These are phyloP conservation scores for Aspergillus nanangensis DNA, from an alignment of 495 filamentous ascomycete genomes.

Conservation along the genomic window DNA sequence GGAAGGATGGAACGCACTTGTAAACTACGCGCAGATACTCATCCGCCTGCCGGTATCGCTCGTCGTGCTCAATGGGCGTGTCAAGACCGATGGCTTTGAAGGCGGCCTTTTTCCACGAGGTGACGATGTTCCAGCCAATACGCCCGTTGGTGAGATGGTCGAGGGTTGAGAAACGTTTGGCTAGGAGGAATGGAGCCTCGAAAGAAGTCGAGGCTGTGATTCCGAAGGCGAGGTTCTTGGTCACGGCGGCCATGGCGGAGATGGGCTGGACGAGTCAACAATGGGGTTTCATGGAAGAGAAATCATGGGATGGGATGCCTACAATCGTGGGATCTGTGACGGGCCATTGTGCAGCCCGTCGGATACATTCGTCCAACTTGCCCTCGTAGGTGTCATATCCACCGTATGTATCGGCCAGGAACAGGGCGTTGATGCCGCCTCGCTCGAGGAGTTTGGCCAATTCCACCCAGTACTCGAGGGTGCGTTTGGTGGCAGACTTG, in stretches of 20 bases:
- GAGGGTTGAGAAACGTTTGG: constrained; percentile 57
- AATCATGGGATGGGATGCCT: constrained; percentile 15
- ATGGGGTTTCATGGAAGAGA: neutral
- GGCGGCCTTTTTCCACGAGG: constrained; percentile 54
- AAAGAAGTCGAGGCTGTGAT: constrained; percentile 53
- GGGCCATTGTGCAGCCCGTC: constrained; percentile 54
- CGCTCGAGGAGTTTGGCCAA: constrained; percentile 56
- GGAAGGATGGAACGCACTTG: constrained; percentile 36
- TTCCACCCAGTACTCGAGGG: constrained; percentile 55
- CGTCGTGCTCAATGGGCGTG: constrained; percentile 54
- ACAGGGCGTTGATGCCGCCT: constrained; percentile 55
- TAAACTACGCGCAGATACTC: constrained; percentile 58
- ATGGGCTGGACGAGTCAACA: constrained; percentile 28
- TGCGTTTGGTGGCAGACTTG: constrained; percentile 52
- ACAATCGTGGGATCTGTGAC: constrained; percentile 53
- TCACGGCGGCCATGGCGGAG: constrained; percentile 46
- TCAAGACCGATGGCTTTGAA: constrained; percentile 56
- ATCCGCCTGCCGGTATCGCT: constrained; percentile 56
- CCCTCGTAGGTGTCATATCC: constrained; percentile 55
- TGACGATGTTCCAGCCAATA: constrained; percentile 65
- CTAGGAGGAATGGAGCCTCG: constrained; percentile 53
- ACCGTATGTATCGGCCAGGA: constrained; percentile 59
- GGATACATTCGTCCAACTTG: constrained; percentile 46
- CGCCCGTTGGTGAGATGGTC: constrained; percentile 58
- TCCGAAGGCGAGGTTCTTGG: constrained; percentile 42